phyloP scores from a whole-genome alignment of 257 asterid genomes.

The Solanum appendiculatum region DNA sequence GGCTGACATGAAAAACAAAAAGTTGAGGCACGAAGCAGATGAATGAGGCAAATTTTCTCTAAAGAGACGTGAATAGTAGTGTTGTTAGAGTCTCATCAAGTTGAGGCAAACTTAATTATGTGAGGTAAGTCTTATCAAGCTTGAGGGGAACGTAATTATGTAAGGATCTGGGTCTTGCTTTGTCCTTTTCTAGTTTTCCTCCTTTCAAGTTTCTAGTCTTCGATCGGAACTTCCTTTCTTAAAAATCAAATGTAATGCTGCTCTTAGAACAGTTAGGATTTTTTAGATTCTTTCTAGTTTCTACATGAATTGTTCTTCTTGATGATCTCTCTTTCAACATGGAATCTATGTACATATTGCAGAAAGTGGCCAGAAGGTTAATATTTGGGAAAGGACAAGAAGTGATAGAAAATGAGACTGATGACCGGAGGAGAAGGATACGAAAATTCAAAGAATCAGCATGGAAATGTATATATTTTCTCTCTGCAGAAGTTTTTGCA shows the following conservation, averaged over 20 bases:
- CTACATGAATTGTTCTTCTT: background rate
- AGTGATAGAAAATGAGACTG: constrained; percentile 35
- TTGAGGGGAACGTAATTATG: background rate
- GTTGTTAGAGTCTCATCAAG: background rate
- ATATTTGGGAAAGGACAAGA: constrained; percentile 62
- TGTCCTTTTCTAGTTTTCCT: background rate
- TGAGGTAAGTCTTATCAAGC: background rate
- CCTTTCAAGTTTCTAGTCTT: background rate
- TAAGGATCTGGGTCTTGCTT: background rate
- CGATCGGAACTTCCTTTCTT: background rate
- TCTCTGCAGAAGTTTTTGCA: constrained; percentile 82
- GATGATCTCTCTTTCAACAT: constrained; percentile 9
- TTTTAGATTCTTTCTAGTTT: background rate
- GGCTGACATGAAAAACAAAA: background rate
- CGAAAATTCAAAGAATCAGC: constrained; percentile 94
- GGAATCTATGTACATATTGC: constrained; percentile 23
- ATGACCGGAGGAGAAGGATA: constrained; percentile 53
- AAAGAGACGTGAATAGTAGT: background rate
- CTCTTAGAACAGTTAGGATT: background rate
- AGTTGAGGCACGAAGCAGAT: background rate
- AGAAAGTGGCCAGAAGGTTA: constrained; percentile 61
- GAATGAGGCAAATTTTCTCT: background rate
- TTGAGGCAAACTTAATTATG: background rate
- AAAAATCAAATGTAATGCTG: background rate
- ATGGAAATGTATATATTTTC: constrained; percentile 87